Percentiles rank a stretch among this genome's conserved stretches.
phyloP scores from a whole-genome alignment of 1,284 basidiomycete genomes.

The Puccinia brachypodii region DNA sequence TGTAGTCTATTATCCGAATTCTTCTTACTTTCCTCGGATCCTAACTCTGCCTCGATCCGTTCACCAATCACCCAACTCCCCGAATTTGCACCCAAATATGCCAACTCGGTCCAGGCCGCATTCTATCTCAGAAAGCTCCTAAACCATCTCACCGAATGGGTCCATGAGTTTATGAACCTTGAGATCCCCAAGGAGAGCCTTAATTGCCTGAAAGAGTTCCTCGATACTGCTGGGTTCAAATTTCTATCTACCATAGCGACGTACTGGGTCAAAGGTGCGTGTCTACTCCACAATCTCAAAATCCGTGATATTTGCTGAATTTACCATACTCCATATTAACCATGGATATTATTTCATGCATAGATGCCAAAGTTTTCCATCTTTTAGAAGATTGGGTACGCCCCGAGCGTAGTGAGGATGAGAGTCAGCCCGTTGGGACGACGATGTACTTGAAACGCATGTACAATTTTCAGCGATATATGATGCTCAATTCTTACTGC shows the following conservation, averaged over 20 bases:
- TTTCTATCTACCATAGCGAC: slow-evolving; percentile 78
- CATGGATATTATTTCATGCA: not conserved
- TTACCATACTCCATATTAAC: not conserved
- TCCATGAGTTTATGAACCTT: slow-evolving; percentile 75
- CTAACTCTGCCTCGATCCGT: slow-evolving; percentile 66
- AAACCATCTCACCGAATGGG: slow-evolving; percentile 78
- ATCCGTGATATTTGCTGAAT: not conserved
- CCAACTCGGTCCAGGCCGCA: slow-evolving; percentile 78
- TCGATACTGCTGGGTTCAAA: slow-evolving; percentile 82
- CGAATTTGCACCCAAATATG: slow-evolving; percentile 70
- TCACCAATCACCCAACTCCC: slow-evolving; percentile 59
- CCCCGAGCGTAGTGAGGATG: slow-evolving; percentile 54
- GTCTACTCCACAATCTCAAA: slow-evolving; percentile 50
- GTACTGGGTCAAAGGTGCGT: slow-evolving; percentile 79
- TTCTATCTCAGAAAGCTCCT: slow-evolving; percentile 77
- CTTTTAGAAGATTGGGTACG: slow-evolving; percentile 78
- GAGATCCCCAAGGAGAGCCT: slow-evolving; percentile 76
- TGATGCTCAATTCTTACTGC: slow-evolving; percentile 76
- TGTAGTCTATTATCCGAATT: slow-evolving; percentile 81
- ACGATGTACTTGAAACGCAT: slow-evolving; percentile 69
- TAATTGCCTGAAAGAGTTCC: slow-evolving; percentile 68
- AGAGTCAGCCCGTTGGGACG: slow-evolving; percentile 52
- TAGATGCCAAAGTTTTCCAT: slow-evolving; percentile 82
- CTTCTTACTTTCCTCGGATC: slow-evolving; percentile 72
- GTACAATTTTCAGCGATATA: slow-evolving; percentile 77